These are phyloP conservation scores for Physaria fendleri DNA, from an alignment of 345 rosid species.

Conservation along the genomic window DNA sequence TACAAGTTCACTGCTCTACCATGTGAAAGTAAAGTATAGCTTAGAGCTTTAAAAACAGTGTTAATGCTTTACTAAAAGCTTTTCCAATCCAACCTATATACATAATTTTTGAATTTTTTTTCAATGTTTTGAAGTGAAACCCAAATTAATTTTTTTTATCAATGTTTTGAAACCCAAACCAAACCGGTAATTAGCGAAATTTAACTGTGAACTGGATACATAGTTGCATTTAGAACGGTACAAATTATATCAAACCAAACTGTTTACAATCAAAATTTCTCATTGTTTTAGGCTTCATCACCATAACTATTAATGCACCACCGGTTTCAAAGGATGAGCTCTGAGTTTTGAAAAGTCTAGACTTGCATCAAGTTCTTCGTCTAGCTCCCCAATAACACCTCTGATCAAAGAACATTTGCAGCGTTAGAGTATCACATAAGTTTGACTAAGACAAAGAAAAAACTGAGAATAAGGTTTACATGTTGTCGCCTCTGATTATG, in stretches of 20 bases:
- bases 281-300: neutral
- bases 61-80: too few relatives aligned
- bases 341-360: constrained; percentile 74
- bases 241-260: constrained; percentile 21
- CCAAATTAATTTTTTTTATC: too few relatives aligned
- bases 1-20: too few relatives aligned
- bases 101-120: too few relatives aligned
- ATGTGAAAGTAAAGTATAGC: too few relatives aligned
- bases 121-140: too few relatives aligned
- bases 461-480: constrained; percentile 37
- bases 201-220: too few relatives aligned
- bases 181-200: too few relatives aligned
- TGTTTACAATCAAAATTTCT: constrained; percentile 21
- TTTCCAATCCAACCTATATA: too few relatives aligned
- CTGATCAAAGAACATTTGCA: constrained; percentile 36
- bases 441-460: neutral
- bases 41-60: too few relatives aligned
- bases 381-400: constrained; percentile 87
- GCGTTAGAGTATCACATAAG: neutral
- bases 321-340: constrained; percentile 96
- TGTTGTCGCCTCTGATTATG: constrained; percentile 97
- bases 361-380: constrained; percentile 76
- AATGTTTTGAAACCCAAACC: too few relatives aligned
- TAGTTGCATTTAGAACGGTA: too few relatives aligned
- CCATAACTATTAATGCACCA: constrained; percentile 48